Evolutionary conservation across 179 eudicot species (phyloP).

Genomic region (Beta macrorhiza): DNA sequence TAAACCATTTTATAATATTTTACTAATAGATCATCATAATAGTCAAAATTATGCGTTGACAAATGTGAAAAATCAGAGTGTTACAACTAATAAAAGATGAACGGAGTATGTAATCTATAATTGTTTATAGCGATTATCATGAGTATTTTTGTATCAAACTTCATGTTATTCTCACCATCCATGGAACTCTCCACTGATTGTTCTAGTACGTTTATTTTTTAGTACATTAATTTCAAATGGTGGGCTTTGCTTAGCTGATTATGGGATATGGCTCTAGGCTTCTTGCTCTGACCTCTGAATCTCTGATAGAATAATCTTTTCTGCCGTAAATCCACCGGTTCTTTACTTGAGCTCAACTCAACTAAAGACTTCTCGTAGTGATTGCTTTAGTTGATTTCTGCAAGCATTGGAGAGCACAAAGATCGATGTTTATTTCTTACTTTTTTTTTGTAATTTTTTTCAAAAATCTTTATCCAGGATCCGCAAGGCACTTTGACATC

Average conservation of each 20-base stretch:
- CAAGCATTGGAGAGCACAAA: not conserved
- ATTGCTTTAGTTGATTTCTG: not conserved
- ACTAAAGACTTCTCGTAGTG: not conserved
- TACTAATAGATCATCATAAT: no score
- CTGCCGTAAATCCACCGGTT: not conserved
- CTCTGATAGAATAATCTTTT: not conserved
- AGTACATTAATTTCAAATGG: not conserved
- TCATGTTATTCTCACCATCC: not conserved
- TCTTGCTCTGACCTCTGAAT: not conserved
- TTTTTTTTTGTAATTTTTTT: not conserved
- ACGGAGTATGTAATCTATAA: not conserved
- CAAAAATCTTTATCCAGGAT: conserved; percentile 37
- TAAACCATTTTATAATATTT: no score
- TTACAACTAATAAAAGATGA: no score
- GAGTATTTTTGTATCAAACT: no score
- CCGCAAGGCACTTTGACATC: conserved; percentile 37
- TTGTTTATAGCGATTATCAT: no score
- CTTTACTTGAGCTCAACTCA: conserved; percentile 2
- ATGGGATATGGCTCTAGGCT: no score
- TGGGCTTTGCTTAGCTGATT: not conserved
- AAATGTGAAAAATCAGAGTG: no score
- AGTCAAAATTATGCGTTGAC: no score
- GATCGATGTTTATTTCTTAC: not conserved
- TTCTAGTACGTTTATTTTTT: no score
- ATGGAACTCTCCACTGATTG: not conserved